phyloP scores from a whole-genome alignment of 192 early-diverging fungal species.

The Mortierella hygrophila region DNA sequence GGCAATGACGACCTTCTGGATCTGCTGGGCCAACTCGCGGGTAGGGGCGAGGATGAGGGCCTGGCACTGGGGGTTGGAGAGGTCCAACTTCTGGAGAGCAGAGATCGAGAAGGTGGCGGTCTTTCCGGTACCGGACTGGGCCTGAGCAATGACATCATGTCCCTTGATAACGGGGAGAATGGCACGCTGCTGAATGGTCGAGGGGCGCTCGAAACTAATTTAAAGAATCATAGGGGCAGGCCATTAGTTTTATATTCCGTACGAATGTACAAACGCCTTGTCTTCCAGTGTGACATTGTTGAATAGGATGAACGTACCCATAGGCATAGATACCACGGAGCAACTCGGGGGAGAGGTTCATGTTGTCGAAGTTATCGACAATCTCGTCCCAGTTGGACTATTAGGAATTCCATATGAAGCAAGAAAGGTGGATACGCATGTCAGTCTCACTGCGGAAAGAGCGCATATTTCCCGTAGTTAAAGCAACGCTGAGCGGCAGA shows the following conservation, averaged over 20 bases:
- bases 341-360: conserved; percentile 90
- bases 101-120: conserved; percentile 99
- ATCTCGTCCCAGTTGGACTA: conserved; percentile 97
- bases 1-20: conserved; percentile 94
- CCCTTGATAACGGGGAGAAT: conserved; percentile 96
- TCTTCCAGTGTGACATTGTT: not conserved
- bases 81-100: conserved; percentile 94
- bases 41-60: conserved; percentile 98
- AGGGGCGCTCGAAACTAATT: conserved; percentile 94
- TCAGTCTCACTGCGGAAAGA: not conserved
- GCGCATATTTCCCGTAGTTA: not conserved
- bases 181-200: conserved; percentile 96
- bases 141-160: conserved; percentile 99
- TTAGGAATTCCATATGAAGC: not conserved
- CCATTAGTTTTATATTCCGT: not conserved
- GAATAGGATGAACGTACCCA: conserved; percentile 70
- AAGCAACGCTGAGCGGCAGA: not conserved
- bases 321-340: conserved; percentile 99
- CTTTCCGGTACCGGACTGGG: conserved; percentile 99
- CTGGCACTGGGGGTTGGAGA: conserved; percentile 83
- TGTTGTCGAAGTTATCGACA: conserved; percentile 96
- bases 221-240: not conserved
- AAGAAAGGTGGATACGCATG: not conserved
- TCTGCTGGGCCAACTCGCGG: conserved; percentile 98
- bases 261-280: not conserved